Base-by-base conservation (phyloP, 352 stramenopile species). In the Plasmopara muralis region DNA sequence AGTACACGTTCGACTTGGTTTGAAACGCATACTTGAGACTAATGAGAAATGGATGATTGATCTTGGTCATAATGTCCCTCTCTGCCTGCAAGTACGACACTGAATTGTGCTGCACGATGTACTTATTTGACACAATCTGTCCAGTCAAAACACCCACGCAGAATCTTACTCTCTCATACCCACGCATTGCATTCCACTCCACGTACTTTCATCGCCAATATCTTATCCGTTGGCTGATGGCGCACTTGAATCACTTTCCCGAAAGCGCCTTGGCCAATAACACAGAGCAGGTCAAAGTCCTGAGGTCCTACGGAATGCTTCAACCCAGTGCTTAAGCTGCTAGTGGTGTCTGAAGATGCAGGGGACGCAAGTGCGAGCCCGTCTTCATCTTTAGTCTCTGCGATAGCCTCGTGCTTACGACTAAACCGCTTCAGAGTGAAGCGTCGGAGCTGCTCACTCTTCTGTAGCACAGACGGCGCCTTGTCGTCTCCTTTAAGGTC, bases 221-320 rank as follows among this genome's bases (percentile, higher is more conserved):
- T 81, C 59, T 93, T 76, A 16, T 74, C 63, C 28, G 80, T 83
- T 8, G 67, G 75, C n/a, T 64, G 72, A 47, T 93, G 77, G 25
- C 81, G 76, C 55, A 91, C 81, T 86, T 91, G 79, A 48, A 93
- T 83, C 9, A 92, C 81, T 62, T 93, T 93, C 41, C 83, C 83
- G 37, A 89, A 93, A 0, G 80, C 81, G 35, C 83, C 83, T 51
- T 86, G 73, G n/a, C 83, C 83, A 50, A 93, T 87, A 35, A 93
- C 79, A 46, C 79, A 87, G 1, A 93, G 71, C 50, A 93, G 49
- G 43, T 91, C 83, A 49, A 93, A 93, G 51, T 93, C 77, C 31
- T 73, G 67, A 15, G 82, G 82, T 0, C 77, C 79, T n/a, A 89
- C 65, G 5, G 58, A 29, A 6, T 34, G 56, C 35, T 61, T 68